Base-by-base conservation (phyloP, 306 rosid genomes). In the Corylus americana region DNA sequence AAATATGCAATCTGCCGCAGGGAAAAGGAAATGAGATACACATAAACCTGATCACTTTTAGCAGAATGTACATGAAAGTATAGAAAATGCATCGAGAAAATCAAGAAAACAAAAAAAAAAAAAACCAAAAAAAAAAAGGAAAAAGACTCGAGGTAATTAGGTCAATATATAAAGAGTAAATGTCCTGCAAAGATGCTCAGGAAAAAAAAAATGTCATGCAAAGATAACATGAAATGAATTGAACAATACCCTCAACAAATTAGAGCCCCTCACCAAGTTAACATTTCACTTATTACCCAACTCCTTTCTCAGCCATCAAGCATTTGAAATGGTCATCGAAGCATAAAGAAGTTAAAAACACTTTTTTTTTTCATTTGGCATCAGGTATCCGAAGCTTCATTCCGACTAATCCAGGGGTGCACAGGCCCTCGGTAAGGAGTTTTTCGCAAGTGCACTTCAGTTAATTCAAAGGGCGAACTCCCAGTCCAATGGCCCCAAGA, bases 1-100 rank as follows among this genome's bases (percentile, higher is more conserved):
- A 95, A 95, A 83, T 87, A 93, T 7, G 97, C 96, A 50, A 93
- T 90, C 98, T 95, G 93, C 64, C 57, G 58, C 59, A 78, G 63
- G 29, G 74, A 81, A 55, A 73, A 83, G 49, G 6, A 62, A 68
- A 77, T 58, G 55, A 80, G 82, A 48, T 78, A 18, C 44, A 51
- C 3, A 58, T 25, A 58, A 31, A 14, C 31, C 59, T 74, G 2
- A 39, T 67, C 5, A 67, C 12, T 39, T 67, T 18, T 27, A 42
- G 42, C 18, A 67, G 22, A 9, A 59, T 39, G 14, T 39, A 67
- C 27, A 8, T 25, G 37, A 37, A 73, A 68, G 57, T 51, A 75
- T 42, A 74, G 27, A 42, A 42, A 83, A 39, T 37, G 48, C 13
- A n/a, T 39, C 16, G 14, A 35, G 47, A 8, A 54, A n/a, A 4